A percentile compares a stretch with the other conserved stretches of the same genome.
These are phyloP conservation scores for Lasiodiplodia sp. DNA, from an alignment of 2,329 filamentous ascomycete species.

Conservation along the genomic window DNA sequence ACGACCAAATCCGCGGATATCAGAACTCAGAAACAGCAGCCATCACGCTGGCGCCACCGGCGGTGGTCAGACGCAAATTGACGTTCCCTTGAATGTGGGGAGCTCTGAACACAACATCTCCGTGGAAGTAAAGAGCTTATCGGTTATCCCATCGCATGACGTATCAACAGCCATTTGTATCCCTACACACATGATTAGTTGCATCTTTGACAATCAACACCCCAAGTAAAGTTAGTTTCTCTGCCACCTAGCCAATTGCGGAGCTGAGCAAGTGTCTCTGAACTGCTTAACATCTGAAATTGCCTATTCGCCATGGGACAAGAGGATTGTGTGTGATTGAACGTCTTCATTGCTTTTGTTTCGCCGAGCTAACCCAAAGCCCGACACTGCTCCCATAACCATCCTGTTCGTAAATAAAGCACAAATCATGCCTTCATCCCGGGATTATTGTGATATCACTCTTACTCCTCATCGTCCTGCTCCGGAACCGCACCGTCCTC, in stretches of 20 bases:
- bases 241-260: neutral
- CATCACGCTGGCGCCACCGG: neutral
- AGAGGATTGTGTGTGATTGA: neutral
- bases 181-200: neutral
- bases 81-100: neutral
- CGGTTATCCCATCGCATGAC: constrained; percentile 14
- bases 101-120: constrained; percentile 7
- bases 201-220: neutral
- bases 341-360: constrained; percentile 29
- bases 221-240: neutral
- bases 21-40: neutral
- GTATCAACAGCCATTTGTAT: constrained; percentile 4
- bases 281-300: neutral
- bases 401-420: constrained; percentile 27
- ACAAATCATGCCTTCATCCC: constrained; percentile 18
- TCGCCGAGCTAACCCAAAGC: constrained; percentile 12
- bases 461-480: constrained; percentile 63
- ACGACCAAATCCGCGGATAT: neutral
- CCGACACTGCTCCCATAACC: constrained; percentile 17
- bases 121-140: constrained; percentile 24
- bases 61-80: neutral
- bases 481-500: constrained; percentile 69
- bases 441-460: constrained; percentile 13
- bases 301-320: neutral
- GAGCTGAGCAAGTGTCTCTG: neutral